Evolutionary conservation across 2,329 filamentous ascomycete genomes (phyloP).

Genomic region (Alternaria viburni): DNA sequence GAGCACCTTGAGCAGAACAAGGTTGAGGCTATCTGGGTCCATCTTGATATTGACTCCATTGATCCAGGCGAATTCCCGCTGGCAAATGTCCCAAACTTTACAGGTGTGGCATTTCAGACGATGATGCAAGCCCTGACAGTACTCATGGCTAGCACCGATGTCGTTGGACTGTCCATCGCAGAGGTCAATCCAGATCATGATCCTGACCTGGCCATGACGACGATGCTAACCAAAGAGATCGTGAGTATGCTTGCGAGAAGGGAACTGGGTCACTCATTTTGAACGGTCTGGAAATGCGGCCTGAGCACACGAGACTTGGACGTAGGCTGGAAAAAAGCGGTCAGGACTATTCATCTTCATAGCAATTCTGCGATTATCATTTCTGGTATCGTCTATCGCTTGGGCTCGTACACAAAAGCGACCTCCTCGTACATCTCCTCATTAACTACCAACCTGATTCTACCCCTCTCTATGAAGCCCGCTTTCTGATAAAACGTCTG

Average conservation of each 20-base stretch:
- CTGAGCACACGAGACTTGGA: neutral
- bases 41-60: slow-evolving; percentile 36
- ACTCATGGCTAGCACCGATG: slow-evolving; percentile 27
- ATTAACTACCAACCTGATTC: slow-evolving; percentile 3
- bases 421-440: slow-evolving; percentile 10
- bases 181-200: slow-evolving; percentile 32
- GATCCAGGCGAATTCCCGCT: slow-evolving; percentile 31
- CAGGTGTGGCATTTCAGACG: slow-evolving; percentile 26
- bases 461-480: slow-evolving; percentile 6
- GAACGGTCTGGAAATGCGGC: neutral
- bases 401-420: slow-evolving; percentile 5
- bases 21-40: slow-evolving; percentile 26
- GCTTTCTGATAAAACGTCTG: slow-evolving; percentile 9
- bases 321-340: neutral
- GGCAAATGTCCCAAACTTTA: slow-evolving; percentile 33
- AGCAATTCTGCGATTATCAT: neutral
- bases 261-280: neutral
- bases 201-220: slow-evolving; percentile 18
- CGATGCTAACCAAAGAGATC: slow-evolving; percentile 14
- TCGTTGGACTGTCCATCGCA: slow-evolving; percentile 20
- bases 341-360: neutral
- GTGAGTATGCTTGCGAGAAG: slow-evolving; percentile 2
- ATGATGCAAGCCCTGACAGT: slow-evolving; percentile 24
- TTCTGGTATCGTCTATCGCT: neutral
- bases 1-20: slow-evolving; percentile 26